Base-by-base conservation (phyloP, 2,329 filamentous ascomycete genomes). In the Penicillium thymicola region DNA sequence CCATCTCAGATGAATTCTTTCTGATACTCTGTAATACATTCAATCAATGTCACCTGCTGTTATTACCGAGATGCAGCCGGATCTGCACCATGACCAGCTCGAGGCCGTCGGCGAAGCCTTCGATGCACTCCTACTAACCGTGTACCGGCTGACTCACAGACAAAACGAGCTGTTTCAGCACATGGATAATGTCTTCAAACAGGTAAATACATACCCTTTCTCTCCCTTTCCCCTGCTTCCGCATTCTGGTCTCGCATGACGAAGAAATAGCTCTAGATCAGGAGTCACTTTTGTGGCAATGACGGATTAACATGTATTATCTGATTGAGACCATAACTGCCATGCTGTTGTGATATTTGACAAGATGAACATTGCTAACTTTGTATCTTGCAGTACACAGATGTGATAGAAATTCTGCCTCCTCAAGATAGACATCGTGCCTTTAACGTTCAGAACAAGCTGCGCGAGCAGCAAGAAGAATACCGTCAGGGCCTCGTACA, bases 181-280 rank as follows among this genome's bases (percentile, higher is more conserved):
- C 50, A 64, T 76, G 54, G 65, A 72, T 60, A 69, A 73, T 65
- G 70, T 75, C 38, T 68, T 73, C 56, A 67, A 75, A 57, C 68
- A 78, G 75, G 75, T 78, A 75, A 62, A 63, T 64, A 58, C 23
- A 43, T 38, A 41, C 43, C 47, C 28, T 54, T 42, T 40, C 8
- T 14, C 37, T n/a, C 52, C 44, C 45, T 27, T n/a, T 56, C 25
- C 34, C 34, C 52, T 16, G 28, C 42, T 10, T 25, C 44, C 34
- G 49, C 42, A 50, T 53, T 48, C 42, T 47, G 60, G 65, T 71
- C 69, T 74, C 71, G 68, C 61, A 76, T 80, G 78, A 81, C 73
- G 80, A 82, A 6, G 72, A 77, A 74, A 76, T 27, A 90, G 88
- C 88, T 91, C 88, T 90, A 90, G 88, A 90, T 89, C 88, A 87